phyloP scores from a whole-genome alignment of 441 rosid species.

The Pelargonium australe region DNA sequence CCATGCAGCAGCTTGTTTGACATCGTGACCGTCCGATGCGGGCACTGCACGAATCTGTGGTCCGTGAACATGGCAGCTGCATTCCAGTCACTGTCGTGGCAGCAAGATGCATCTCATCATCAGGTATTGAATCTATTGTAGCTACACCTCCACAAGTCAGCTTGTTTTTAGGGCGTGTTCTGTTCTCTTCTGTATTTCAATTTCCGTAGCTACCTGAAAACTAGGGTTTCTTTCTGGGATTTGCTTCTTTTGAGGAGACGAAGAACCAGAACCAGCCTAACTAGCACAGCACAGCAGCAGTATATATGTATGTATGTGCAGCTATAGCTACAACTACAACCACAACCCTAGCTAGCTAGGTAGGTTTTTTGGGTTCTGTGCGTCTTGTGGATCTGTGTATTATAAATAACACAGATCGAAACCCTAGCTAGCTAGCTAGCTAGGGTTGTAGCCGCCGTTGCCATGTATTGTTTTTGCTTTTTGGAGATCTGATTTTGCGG shows the following conservation, averaged over 20 bases:
- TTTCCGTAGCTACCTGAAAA: constrained; percentile 24
- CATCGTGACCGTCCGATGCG: constrained; percentile 91
- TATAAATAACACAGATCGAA: too few species aligned
- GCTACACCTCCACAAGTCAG: neutral
- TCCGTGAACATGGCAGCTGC: constrained; percentile 95
- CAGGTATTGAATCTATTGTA: constrained; percentile 38
- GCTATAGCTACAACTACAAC: too few species aligned
- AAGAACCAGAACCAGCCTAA: neutral
- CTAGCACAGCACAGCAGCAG: neutral
- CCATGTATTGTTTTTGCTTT: too few species aligned
- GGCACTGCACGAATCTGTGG: constrained; percentile 89
- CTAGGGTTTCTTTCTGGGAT: constrained; percentile 30
- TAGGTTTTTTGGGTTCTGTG: too few species aligned
- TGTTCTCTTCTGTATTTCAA: neutral
- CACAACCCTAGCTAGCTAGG: too few species aligned
- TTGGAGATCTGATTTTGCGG: too few species aligned
- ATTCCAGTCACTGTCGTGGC: constrained; percentile 74
- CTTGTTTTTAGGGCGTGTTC: constrained; percentile 18
- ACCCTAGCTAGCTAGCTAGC: too few species aligned
- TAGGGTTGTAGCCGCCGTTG: too few species aligned
- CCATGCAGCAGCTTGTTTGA: constrained; percentile 82
- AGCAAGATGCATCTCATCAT: constrained; percentile 31
- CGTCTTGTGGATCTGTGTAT: too few species aligned
- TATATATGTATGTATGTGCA: too few species aligned
- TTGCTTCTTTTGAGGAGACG: constrained; percentile 22